Conservation (phyloP, 371 early-diverging fungal genomes). For the Lichtheimia ramosa region DNA sequence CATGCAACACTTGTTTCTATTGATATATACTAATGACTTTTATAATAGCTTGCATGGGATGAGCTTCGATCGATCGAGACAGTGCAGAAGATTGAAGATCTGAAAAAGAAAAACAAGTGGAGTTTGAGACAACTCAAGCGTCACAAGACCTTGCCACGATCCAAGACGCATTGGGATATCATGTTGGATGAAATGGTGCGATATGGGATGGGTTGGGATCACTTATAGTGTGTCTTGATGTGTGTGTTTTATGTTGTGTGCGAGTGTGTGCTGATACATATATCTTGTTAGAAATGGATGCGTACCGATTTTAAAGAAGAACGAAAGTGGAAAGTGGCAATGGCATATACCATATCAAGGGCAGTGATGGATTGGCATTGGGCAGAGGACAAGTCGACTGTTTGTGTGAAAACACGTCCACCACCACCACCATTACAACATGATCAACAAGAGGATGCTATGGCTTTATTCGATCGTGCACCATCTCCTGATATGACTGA, state of each 20-base stretch:
- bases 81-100: slow-evolving; percentile 73
- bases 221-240: no score
- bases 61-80: slow-evolving; percentile 76
- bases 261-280: no score
- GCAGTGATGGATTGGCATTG: slow-evolving; percentile 86
- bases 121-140: slow-evolving; percentile 79
- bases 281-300: slow-evolving; percentile 68
- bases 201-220: no score
- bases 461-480: not conserved
- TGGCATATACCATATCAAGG: slow-evolving; percentile 65
- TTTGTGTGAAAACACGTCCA: slow-evolving; percentile 62
- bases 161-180: slow-evolving; percentile 87
- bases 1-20: slow-evolving; percentile 15
- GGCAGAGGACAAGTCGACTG: slow-evolving; percentile 64
- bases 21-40: not conserved
- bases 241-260: no score
- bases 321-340: slow-evolving; percentile 81
- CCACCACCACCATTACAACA: slow-evolving; percentile 2
- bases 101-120: slow-evolving; percentile 81
- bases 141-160: slow-evolving; percentile 67
- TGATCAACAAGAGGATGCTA: not conserved
- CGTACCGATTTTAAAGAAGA: slow-evolving; percentile 86
- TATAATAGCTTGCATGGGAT: slow-evolving; percentile 71
- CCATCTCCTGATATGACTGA: not conserved
- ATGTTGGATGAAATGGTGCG: slow-evolving; percentile 84